Evolutionary conservation across 306 rosid genomes (phyloP).

Genomic region (Cucurbita maxima): DNA sequence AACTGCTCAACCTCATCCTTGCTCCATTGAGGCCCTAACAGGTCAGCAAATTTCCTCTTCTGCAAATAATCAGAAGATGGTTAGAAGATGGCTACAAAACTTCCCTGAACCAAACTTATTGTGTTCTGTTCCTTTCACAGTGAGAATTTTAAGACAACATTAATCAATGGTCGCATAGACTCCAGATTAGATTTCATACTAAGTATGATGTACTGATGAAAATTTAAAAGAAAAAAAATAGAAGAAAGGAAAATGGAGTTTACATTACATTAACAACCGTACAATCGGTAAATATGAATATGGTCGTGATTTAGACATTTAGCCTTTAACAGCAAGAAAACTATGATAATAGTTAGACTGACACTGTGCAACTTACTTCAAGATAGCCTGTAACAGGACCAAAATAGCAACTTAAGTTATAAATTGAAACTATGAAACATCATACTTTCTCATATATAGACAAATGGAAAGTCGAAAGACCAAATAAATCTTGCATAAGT

Average conservation of each 20-base stretch:
- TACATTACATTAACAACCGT: neutral
- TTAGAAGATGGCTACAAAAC: conserved; percentile 9
- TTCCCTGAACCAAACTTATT: conserved; percentile 10
- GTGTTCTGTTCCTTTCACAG: neutral
- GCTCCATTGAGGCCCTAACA: conserved; percentile 92
- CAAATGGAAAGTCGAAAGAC: neutral
- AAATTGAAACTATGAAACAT: neutral
- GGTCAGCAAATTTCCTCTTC: conserved; percentile 86
- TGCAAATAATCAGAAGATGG: conserved; percentile 24
- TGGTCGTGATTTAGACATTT: neutral
- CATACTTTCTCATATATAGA: neutral
- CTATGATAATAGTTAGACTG: neutral
- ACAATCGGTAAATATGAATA: neutral
- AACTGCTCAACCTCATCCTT: conserved; percentile 61
- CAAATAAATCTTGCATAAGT: neutral
- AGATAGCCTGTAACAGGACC: neutral
- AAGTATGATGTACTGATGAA: neutral
- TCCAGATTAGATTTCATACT: neutral
- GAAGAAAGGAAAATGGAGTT: neutral
- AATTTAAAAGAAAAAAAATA: neutral
- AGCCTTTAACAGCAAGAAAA: neutral
- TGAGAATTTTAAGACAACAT: neutral
- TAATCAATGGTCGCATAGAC: neutral
- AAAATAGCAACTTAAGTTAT: neutral
- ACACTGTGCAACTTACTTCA: neutral